phyloP scores from a whole-genome alignment of 345 rosid species.

The Heritiera littoralis region DNA sequence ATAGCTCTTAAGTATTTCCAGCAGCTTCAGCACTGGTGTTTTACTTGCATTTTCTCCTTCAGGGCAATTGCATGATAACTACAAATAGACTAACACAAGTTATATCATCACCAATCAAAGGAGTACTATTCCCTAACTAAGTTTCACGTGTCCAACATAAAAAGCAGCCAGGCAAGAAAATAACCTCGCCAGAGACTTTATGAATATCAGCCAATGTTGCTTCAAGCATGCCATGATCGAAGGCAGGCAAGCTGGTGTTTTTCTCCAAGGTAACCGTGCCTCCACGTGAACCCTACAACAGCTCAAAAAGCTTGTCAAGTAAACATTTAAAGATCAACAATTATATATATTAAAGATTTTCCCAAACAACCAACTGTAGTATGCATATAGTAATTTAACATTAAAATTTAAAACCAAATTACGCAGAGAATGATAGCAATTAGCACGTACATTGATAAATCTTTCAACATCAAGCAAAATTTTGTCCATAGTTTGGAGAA shows the following conservation, averaged over 20 bases:
- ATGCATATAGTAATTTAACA: neutral
- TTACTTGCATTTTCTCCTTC: constrained; percentile 41
- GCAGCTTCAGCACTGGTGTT: too few species aligned
- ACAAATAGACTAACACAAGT: neutral
- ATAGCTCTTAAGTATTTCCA: constrained; percentile 35
- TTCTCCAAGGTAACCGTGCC: constrained; percentile 21
- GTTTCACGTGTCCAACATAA: neutral
- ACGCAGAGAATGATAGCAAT: neutral
- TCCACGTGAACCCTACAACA: constrained; percentile 29
- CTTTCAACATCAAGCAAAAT: constrained; percentile 32
- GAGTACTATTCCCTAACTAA: neutral
- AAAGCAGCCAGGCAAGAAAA: neutral
- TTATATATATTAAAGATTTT: neutral
- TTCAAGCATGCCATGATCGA: constrained; percentile 32
- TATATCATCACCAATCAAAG: neutral
- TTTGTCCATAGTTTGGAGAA: constrained; percentile 34
- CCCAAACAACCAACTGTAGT: neutral
- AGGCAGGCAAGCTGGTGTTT: constrained; percentile 19
- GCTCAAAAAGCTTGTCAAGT: neutral
- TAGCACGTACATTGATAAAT: constrained; percentile 27
- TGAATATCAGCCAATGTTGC: constrained; percentile 28
- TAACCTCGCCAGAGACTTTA: constrained; percentile 47
- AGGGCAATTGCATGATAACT: constrained; percentile 52
- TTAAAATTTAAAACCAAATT: neutral
- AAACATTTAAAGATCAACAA: neutral